phyloP scores from a whole-genome alignment of 179 eudicot genomes.

The Beta lomatogona region DNA sequence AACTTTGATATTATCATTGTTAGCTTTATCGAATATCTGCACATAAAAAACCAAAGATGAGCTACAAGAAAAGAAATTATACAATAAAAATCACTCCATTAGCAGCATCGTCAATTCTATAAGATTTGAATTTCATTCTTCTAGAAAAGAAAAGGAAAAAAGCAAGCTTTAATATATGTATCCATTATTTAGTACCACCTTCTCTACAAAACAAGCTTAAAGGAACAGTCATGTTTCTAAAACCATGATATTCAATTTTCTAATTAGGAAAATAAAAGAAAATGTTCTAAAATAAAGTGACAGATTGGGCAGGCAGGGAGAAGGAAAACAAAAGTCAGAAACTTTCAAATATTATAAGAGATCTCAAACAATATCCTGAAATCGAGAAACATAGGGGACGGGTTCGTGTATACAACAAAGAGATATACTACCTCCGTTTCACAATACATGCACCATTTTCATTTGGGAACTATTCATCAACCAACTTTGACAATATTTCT shows the following conservation, averaged over 20 bases:
- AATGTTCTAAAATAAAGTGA: background rate
- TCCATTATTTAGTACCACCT: background rate
- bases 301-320: background rate
- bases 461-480: background rate
- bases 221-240: background rate
- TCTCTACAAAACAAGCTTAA: too few relatives aligned
- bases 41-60: conserved; percentile 12
- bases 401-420: background rate
- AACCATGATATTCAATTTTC: background rate
- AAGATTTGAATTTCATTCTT: background rate
- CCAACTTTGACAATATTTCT: too few relatives aligned
- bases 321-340: background rate
- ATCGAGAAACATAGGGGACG: background rate
- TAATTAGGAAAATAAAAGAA: background rate
- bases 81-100: background rate
- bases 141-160: too few relatives aligned
- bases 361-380: background rate
- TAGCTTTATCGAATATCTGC: conserved; percentile 71
- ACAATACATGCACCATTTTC: background rate
- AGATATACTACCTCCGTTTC: background rate
- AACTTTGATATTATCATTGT: conserved; percentile 62
- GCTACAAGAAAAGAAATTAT: conserved; percentile 2
- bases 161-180: too few relatives aligned
- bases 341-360: background rate
- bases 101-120: background rate